Evolutionary conservation across 2,329 filamentous ascomycete genomes (phyloP).

Genomic region (Monosporascus ibericus): DNA sequence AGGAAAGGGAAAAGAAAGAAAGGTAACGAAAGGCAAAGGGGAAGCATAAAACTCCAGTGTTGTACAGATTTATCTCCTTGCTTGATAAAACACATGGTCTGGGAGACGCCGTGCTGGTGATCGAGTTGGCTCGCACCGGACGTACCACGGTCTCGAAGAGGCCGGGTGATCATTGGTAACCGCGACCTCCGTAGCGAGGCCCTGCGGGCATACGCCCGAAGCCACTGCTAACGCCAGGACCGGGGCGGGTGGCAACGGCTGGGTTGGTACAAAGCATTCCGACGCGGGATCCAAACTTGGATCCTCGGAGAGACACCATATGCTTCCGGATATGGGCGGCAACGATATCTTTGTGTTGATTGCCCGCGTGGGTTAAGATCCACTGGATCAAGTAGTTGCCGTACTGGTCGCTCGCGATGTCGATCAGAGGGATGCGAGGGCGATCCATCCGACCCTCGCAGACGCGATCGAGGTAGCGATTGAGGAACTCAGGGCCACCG

Average conservation of each 20-base stretch:
- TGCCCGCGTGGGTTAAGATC: conserved; percentile 81
- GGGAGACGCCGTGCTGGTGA: conserved; percentile 1
- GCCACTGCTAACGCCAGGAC: conserved; percentile 68
- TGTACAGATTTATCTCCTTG: not conserved
- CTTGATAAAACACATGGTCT: not conserved
- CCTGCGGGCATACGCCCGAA: conserved; percentile 55
- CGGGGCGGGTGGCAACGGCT: conserved; percentile 79
- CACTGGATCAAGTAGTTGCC: conserved; percentile 98
- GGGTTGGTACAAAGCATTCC: conserved; percentile 99
- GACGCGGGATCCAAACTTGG: conserved; percentile 96
- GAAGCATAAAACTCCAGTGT: not conserved
- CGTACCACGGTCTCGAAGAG: conserved; percentile 5
- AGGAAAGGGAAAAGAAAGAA: conserved; percentile 14
- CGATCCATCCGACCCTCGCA: conserved; percentile 87
- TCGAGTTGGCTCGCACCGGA: not conserved
- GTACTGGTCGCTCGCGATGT: conserved; percentile 97
- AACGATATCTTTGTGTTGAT: conserved; percentile 88
- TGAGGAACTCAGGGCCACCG: conserved; percentile 80
- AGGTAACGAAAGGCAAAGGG: conserved; percentile 12
- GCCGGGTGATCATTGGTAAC: conserved; percentile 45
- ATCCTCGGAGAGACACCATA: conserved; percentile 97
- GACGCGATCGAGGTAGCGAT: conserved; percentile 87
- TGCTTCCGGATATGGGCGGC: conserved; percentile 95
- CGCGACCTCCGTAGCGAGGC: conserved; percentile 47
- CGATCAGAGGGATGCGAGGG: conserved; percentile 92